Percentiles rank a stretch among this genome's conserved stretches.
Conservation (phyloP, 495 filamentous ascomycete genomes). For the Ascobolus immersus region DNA sequence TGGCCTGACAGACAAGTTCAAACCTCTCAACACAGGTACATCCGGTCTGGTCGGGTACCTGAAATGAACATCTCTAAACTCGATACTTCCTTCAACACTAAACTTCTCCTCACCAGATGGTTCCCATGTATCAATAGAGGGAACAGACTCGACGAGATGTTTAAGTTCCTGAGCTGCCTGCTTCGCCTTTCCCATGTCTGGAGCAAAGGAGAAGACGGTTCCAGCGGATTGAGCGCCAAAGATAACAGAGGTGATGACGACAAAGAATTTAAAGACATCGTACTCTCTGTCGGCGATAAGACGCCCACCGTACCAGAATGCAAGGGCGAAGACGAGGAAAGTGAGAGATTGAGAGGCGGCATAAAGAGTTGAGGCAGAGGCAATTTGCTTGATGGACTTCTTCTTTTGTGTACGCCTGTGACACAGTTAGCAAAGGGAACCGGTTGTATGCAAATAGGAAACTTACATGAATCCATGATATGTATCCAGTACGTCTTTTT, state of each 20-base stretch:
- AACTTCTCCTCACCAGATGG: conserved; percentile 35
- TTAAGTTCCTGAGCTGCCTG: conserved; percentile 53
- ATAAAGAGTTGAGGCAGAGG: conserved; percentile 47
- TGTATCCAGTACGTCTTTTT: conserved; percentile 45
- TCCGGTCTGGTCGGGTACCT: conserved; percentile 58
- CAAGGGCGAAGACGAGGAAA: conserved; percentile 66
- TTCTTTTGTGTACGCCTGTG: conserved; percentile 33
- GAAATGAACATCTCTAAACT: conserved; percentile 59
- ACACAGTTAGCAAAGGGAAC: no score
- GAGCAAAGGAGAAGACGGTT: conserved; percentile 64
- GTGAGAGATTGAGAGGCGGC: conserved; percentile 52
- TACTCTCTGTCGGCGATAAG: conserved; percentile 45
- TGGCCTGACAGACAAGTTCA: conserved; percentile 44
- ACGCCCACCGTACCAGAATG: conserved; percentile 79
- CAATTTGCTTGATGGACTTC: conserved; percentile 35
- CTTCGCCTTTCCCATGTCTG: conserved; percentile 74
- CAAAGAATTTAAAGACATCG: conserved; percentile 32
- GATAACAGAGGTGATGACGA: conserved; percentile 55
- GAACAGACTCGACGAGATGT: conserved; percentile 50
- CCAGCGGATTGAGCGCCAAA: conserved; percentile 69
- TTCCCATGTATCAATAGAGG: conserved; percentile 64
- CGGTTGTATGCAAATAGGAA: no score
- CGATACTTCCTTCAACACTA: conserved; percentile 38
- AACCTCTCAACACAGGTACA: conserved; percentile 48
- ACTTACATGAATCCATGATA: conserved; percentile 42